Evolutionary conservation across 768 basidiomycete genomes (phyloP), one percentile per base, ranked within the genome.

Genomic region (Phylloporus arenicola): DNA sequence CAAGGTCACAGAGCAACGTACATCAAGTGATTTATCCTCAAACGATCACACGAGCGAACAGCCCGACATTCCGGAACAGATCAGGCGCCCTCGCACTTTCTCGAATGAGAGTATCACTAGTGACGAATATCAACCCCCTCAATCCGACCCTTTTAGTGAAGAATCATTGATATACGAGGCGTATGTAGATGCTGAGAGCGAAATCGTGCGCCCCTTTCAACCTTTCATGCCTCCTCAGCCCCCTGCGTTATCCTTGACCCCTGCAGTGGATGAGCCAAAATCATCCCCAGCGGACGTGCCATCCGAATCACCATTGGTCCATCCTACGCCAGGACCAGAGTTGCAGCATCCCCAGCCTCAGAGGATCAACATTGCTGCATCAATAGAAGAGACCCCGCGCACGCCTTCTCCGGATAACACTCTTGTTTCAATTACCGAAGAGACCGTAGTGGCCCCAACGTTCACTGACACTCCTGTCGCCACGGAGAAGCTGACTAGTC

Each of bases 101-200:
- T 58, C 72, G 67, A 52, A 68, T 46, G 56, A 69, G 68, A 60
- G 74, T 57, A 73, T 56, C 22, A 56, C 55, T 13, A 67, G 73
- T 13, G 70, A 74, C 43, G 71, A 68, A 19, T 79, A 80, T 14
- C 14, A 60, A 63, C 29, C 67, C 56, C 41, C 60, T 56, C 44
- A 85, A 45, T 86, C 87, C 2, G 83, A 89, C 39, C 86, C 87
- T 1, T 91, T 84, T 59, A 86, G 83, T 51, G 89, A 91, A 53
- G 92, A 93, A 56, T 69, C 82, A 4, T 79, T 78, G 33, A 93
- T 95, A 54, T 91, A 86, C 62, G 92, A 94, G 58, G 80, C 90
- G 11, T 95, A 97, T 61, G 80, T 72, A 38, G 83, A 82, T 8
- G 78, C 83, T 6, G 78, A 81, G 10, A 68, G 68, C 16, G 67